Percentiles rank a stretch among this genome's conserved stretches.
Evolutionary conservation across 2,329 filamentous ascomycete species (phyloP).

Genomic region (Gremmenia infestans): DNA sequence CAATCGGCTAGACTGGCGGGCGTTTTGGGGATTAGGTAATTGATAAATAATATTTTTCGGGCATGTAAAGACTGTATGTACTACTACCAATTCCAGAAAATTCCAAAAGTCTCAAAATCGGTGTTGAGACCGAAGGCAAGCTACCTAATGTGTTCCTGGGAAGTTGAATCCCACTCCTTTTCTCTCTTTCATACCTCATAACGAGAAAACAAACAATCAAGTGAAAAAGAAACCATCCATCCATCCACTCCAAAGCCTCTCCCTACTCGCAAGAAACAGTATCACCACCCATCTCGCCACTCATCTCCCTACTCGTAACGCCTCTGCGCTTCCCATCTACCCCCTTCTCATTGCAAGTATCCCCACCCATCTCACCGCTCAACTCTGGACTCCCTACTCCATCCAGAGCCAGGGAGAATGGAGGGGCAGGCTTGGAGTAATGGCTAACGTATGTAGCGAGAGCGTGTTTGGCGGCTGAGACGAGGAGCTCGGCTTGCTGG

Average conservation of each 20-base stretch:
- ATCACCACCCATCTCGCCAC: background rate
- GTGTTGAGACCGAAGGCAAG: conserved; percentile 11
- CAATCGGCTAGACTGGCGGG: conserved; percentile 1
- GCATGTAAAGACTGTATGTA: conserved; percentile 8
- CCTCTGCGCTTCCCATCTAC: conserved; percentile 1
- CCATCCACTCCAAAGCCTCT: background rate
- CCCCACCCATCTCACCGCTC: conserved; percentile 58
- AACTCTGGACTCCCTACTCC: conserved; percentile 42
- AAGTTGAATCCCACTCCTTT: background rate
- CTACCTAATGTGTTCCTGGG: background rate
- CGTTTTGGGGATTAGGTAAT: background rate
- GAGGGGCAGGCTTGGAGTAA: background rate
- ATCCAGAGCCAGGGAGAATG: background rate
- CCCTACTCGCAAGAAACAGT: background rate
- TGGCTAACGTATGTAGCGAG: conserved; percentile 13
- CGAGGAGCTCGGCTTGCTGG: background rate
- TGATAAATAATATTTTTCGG: conserved; percentile 7
- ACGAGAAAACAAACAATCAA: background rate
- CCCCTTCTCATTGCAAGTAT: conserved; percentile 38
- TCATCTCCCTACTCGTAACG: background rate
- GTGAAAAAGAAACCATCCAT: background rate
- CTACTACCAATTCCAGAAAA: conserved; percentile 3
- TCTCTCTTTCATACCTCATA: background rate
- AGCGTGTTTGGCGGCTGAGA: conserved; percentile 37
- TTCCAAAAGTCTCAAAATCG: background rate